Percentiles rank a stretch among this genome's conserved stretches.
These are phyloP conservation scores for Arachnopeziza araneosa DNA, from an alignment of 2,329 filamentous ascomycete species.

Conservation along the genomic window DNA sequence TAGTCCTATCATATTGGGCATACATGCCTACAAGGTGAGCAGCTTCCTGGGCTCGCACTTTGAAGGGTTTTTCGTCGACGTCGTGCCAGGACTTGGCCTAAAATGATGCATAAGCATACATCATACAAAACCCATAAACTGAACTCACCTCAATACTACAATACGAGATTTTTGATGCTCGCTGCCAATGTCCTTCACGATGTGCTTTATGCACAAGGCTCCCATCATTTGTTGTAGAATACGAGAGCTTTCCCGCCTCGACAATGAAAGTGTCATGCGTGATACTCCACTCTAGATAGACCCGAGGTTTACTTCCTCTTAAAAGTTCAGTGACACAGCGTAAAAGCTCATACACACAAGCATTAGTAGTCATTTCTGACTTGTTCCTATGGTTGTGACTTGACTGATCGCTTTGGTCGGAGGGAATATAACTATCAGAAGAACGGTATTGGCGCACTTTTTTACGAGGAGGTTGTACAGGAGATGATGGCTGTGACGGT, in stretches of 20 bases:
- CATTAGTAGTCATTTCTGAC: slow-evolving; percentile 1
- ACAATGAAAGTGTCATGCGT: not conserved
- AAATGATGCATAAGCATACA: not conserved
- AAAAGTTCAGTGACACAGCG: not conserved
- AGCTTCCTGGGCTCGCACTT: too few species aligned
- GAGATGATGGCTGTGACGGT: too few species aligned
- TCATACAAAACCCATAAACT: not conserved
- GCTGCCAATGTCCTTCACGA: not conserved
- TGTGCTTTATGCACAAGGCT: not conserved
- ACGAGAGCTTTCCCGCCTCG: not conserved
- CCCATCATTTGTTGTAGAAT: not conserved
- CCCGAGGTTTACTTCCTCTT: not conserved
- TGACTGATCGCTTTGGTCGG: slow-evolving; percentile 1
- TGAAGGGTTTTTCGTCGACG: too few species aligned
- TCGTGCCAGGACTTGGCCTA: too few species aligned
- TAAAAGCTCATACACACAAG: slow-evolving; percentile 2
- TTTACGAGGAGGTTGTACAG: too few species aligned
- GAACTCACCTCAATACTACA: not conserved
- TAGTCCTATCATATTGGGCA: too few species aligned
- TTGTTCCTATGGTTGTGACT: not conserved
- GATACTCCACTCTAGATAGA: slow-evolving; percentile 1
- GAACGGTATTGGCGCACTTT: too few species aligned
- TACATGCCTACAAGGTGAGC: too few species aligned
- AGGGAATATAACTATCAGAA: not conserved
- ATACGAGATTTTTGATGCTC: not conserved